A percentile compares a stretch with the other conserved stretches of the same genome.
phyloP scores from a whole-genome alignment of 345 rosid genomes.

The Populus tremula region DNA sequence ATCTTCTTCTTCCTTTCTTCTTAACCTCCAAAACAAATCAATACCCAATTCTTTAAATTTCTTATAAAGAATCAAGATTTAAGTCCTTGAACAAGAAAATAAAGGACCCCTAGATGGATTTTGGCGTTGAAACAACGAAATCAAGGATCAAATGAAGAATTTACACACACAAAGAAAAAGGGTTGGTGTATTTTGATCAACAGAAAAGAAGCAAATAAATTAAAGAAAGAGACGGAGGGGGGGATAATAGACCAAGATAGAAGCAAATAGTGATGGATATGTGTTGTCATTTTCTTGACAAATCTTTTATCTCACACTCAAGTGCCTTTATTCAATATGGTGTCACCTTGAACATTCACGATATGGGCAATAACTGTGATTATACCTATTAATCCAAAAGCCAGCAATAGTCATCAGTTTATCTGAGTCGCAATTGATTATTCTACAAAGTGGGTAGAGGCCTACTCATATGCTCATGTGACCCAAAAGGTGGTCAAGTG shows the following conservation, averaged over 20 bases:
- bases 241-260: neutral
- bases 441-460: no score
- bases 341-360: no score
- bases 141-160: neutral
- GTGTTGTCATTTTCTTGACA: constrained; percentile 1
- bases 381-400: no score
- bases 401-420: no score
- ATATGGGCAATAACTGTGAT: no score
- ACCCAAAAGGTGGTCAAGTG: no score
- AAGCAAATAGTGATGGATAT: neutral
- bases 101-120: constrained; percentile 1
- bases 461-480: no score
- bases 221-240: no score
- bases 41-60: neutral
- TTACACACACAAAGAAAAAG: constrained; percentile 2
- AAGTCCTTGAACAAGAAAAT: neutral
- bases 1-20: constrained; percentile 7
- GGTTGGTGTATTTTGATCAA: neutral
- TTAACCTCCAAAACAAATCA: neutral
- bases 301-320: no score
- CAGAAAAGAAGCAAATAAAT: neutral
- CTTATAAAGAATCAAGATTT: neutral
- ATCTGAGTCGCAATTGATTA: no score
- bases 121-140: neutral
- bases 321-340: no score